A percentile compares a stretch with the other conserved stretches of the same genome.
phyloP scores from a whole-genome alignment of 768 basidiomycete species.

The Chalciporus chontae region DNA sequence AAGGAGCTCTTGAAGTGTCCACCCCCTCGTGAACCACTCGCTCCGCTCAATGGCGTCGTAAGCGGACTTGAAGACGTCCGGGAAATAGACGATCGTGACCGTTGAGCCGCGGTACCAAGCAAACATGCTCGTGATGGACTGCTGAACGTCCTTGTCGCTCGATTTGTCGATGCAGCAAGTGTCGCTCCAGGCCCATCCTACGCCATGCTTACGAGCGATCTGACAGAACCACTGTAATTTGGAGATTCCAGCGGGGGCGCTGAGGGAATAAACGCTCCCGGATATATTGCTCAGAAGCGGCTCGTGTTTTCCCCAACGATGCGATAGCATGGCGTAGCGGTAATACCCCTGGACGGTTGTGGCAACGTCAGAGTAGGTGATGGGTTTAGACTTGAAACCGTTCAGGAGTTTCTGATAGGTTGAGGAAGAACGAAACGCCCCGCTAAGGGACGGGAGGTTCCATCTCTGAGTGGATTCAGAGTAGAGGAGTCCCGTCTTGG shows the following conservation, averaged over 20 bases:
- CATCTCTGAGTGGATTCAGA: not conserved
- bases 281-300: not conserved
- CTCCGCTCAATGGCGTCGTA: conserved; percentile 1
- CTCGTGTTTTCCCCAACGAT: conserved; percentile 6
- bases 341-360: not conserved
- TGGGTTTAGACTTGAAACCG: not conserved
- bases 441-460: not conserved
- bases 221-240: conserved; percentile 6
- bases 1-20: conserved; percentile 8
- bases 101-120: conserved; percentile 6
- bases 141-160: not conserved
- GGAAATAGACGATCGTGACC: conserved; percentile 3
- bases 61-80: not conserved
- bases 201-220: not conserved
- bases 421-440: not conserved
- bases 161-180: conserved; percentile 8
- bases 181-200: conserved; percentile 10
- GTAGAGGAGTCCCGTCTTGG: not conserved
- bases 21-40: conserved; percentile 5
- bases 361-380: not conserved
- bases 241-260: not conserved
- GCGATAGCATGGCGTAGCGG: conserved; percentile 4
- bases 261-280: conserved; percentile 1
- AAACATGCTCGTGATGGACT: conserved; percentile 7
- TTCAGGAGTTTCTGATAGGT: not conserved